phyloP scores from a whole-genome alignment of 2,329 filamentous ascomycete species.

The Calonectria montana region DNA sequence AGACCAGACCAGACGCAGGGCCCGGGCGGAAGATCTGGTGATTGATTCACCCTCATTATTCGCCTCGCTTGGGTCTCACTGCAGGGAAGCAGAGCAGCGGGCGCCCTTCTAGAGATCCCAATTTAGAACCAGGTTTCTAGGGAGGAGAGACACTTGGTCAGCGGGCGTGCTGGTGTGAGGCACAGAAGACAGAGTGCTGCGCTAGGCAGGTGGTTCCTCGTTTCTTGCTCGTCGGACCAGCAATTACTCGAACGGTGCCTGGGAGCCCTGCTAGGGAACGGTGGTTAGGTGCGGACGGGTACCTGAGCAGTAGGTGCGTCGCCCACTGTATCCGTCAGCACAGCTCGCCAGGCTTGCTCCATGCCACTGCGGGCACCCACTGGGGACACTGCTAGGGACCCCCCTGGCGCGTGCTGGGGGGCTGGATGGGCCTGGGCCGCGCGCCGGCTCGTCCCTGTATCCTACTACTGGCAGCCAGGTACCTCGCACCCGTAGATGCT shows the following conservation, averaged over 20 bases:
- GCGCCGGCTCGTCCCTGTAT: conserved; percentile 17
- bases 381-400: neutral
- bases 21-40: neutral
- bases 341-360: conserved; percentile 4
- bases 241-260: conserved; percentile 2
- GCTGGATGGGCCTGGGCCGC: conserved; percentile 20
- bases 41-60: neutral
- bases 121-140: neutral
- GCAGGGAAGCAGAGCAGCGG: neutral
- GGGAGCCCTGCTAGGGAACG: conserved; percentile 6
- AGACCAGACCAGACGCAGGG: neutral
- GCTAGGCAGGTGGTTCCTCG: neutral
- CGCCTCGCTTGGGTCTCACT: neutral
- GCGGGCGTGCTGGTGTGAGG: neutral
- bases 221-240: neutral
- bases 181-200: neutral
- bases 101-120: neutral
- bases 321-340: neutral
- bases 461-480: neutral
- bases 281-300: conserved; percentile 6
- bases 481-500: neutral
- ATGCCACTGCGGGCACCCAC: conserved; percentile 8
- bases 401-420: conserved; percentile 12
- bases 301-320: conserved; percentile 1
- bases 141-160: neutral